Evolutionary conservation across 371 early-diverging fungal species (phyloP), one percentile per base, ranked within the genome.

Genomic region (Smittium culicis): DNA sequence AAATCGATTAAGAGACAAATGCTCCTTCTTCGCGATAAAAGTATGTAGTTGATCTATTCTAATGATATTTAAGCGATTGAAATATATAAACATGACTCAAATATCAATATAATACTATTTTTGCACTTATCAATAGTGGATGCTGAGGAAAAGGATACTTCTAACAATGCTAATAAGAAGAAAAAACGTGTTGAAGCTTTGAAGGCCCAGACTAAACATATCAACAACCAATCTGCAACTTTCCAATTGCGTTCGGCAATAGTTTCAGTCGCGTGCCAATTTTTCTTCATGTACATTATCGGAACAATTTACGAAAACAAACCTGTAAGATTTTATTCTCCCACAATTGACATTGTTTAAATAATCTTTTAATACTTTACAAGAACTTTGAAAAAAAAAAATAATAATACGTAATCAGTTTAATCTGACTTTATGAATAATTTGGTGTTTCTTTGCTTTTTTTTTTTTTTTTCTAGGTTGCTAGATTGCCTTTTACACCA

Each of bases 401-500:
- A n/a, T n/a, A n/a, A n/a, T n/a, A n/a, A n/a, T n/a, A n/a, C n/a
- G n/a, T n/a, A n/a, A n/a, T n/a, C n/a, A n/a, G n/a, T n/a, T n/a
- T n/a, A n/a, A n/a, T n/a, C n/a, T n/a, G n/a, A n/a, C n/a, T n/a
- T n/a, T n/a, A n/a, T n/a, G n/a, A n/a, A n/a, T n/a, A n/a, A n/a
- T n/a, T n/a, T n/a, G n/a, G n/a, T n/a, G n/a, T n/a, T n/a, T n/a
- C n/a, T n/a, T n/a, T n/a, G n/a, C n/a, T n/a, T n/a, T n/a, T n/a
- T n/a, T n/a, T n/a, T n/a, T n/a, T n/a, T n/a, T n/a, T n/a, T n/a
- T 31, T 31, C n/a, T 33, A 63, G 63, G 67, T 67, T 5, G 67
- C 68, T 31, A 68, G 65, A 64, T 29, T 68, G 27, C 68, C 68
- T 34, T 68, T 68, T 68, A 54, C 54, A 31, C 68, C 68, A 2